Evolutionary conservation across 108 stramenopile species (phyloP), one percentile per base, ranked within the genome.

Genomic region (Nannochloropsis oceanica): DNA sequence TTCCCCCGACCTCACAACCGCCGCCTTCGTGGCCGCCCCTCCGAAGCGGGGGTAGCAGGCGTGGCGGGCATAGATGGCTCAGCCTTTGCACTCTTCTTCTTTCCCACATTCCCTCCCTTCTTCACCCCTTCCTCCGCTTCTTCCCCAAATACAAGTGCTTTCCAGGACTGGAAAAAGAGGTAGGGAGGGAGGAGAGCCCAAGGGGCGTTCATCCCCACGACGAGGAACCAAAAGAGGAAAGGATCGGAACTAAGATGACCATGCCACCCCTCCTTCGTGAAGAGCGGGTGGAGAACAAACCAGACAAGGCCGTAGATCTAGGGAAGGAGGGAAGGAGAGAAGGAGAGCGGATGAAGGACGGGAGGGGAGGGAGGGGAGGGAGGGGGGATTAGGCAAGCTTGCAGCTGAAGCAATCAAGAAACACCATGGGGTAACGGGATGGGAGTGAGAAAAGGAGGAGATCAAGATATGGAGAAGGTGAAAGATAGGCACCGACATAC

Each of bases 121-220:
- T n/a, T 73, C 59, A 7, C n/a, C n/a, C 59, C 59, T 73, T 18
- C 59, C n/a, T n/a, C 59, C 59, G 8, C 59, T 8, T n/a, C 59
- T n/a, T 73, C 59, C 9, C 59, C 22, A 18, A 18, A 18, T 2
- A 73, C 59, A 18, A 73, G n/a, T 10, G 9, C 59, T n/a, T 73
- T n/a, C 59, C 59, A 84, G 14, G 84, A 85, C 11, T 85, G 79
- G 8, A 85, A 13, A 7, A 80, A 79, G 20, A 85, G 26, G 13
- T 27, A 26, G n/a, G 26, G 25, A n/a, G 84, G 84, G 22, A 85
- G 22, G 18, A 85, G 11, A 3, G 26, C 84, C 84, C 84, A 85
- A 20, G 84, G 84, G 8, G 84, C 84, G 80, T 85, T 85, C 25
- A 26, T 26, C 2, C 84, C 84, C 25, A 85, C 84, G n/a, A 80